These are phyloP conservation scores for Inonotus obliquus DNA, from an alignment of 1,284 basidiomycete species.

Conservation along the genomic window DNA sequence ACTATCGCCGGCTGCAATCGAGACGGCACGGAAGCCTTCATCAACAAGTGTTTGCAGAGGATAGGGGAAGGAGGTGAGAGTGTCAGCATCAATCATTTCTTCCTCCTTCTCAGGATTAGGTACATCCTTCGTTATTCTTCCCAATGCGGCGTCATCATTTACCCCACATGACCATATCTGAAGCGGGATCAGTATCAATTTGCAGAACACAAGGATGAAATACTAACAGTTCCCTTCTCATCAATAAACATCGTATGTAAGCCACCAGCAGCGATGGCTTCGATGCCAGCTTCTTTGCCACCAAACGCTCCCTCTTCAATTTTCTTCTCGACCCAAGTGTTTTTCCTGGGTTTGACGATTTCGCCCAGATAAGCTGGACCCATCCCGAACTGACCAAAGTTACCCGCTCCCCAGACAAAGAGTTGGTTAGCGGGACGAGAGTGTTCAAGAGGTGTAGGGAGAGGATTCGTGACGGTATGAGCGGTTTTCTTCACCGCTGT, in stretches of 20 bases:
- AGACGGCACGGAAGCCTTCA: constrained; percentile 78
- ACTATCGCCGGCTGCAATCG: constrained; percentile 80
- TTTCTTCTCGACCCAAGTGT: constrained; percentile 57
- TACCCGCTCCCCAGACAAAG: constrained; percentile 85
- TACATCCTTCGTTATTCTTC: constrained; percentile 72
- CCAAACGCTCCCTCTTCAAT: constrained; percentile 65
- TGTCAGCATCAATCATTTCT: constrained; percentile 65
- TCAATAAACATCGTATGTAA: constrained; percentile 84
- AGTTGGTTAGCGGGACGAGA: constrained; percentile 55
- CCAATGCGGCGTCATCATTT: constrained; percentile 90
- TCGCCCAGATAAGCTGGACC: constrained; percentile 69
- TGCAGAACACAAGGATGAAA: constrained; percentile 11
- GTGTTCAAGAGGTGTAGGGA: constrained; percentile 48
- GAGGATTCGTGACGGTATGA: constrained; percentile 41
- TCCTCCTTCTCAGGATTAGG: constrained; percentile 62
- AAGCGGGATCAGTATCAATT: neutral
- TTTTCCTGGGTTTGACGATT: constrained; percentile 66
- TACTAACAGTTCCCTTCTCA: constrained; percentile 75
- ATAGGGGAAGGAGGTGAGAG: constrained; percentile 73
- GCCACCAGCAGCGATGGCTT: constrained; percentile 74
- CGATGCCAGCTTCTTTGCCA: constrained; percentile 67
- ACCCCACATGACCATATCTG: constrained; percentile 87
- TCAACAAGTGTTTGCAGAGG: constrained; percentile 68
- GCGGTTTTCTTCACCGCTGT: constrained; percentile 20
- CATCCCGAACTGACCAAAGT: constrained; percentile 86